phyloP scores from a whole-genome alignment of 495 filamentous ascomycete species.

The Aspergillus haitiensis region DNA sequence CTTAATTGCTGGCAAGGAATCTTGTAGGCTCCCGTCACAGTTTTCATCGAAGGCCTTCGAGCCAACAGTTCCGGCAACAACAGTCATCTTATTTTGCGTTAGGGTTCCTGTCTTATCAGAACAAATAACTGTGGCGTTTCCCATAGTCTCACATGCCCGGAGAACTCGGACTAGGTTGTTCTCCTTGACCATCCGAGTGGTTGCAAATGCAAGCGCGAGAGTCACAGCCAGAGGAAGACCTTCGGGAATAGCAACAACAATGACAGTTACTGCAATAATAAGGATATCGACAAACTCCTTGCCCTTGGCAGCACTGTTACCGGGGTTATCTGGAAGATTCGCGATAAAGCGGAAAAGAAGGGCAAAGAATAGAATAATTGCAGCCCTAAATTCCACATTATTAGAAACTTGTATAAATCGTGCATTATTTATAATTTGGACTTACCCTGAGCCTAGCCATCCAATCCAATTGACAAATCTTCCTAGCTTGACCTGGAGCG shows the following conservation, averaged over 20 bases:
- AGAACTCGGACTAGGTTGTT: constrained; percentile 68
- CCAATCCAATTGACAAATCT: constrained; percentile 65
- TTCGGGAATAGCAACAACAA: constrained; percentile 72
- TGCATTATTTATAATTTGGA: neutral
- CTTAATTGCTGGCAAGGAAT: constrained; percentile 28
- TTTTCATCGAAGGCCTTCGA: constrained; percentile 54
- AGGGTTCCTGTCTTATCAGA: constrained; percentile 71
- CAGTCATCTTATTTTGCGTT: constrained; percentile 73
- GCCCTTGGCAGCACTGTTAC: constrained; percentile 56
- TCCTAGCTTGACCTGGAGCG: constrained; percentile 64
- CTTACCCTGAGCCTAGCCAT: constrained; percentile 48
- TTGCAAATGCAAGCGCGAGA: constrained; percentile 68
- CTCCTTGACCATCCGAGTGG: constrained; percentile 67
- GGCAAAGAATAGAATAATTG: constrained; percentile 62
- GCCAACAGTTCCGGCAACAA: constrained; percentile 62
- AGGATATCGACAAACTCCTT: constrained; percentile 66
- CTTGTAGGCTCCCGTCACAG: constrained; percentile 26
- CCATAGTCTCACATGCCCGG: constrained; percentile 70
- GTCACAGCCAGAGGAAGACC: constrained; percentile 68
- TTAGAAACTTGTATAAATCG: neutral
- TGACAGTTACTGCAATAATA: constrained; percentile 68
- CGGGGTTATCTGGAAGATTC: constrained; percentile 49
- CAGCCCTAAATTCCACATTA: constrained; percentile 43
- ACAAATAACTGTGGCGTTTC: constrained; percentile 68
- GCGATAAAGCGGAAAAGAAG: constrained; percentile 62